Evolutionary conservation across 2,329 filamentous ascomycete species (phyloP).

Genomic region (Ophiosphaerella narmari): DNA sequence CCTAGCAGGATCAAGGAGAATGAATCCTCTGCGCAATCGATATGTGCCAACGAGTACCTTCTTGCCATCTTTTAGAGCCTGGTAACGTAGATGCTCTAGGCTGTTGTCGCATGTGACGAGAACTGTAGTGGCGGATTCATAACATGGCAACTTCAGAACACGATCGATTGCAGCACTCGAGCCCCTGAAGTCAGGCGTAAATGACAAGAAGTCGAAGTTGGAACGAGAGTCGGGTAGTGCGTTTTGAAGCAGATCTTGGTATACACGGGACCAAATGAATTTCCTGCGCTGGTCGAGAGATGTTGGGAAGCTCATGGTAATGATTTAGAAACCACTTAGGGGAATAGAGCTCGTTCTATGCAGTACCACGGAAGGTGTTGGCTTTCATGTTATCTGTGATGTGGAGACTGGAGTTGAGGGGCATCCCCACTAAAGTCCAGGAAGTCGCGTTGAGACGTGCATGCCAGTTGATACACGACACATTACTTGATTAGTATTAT

Average conservation of each 20-base stretch:
- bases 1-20: conserved; percentile 45
- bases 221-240: conserved; percentile 52
- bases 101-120: conserved; percentile 53
- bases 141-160: conserved; percentile 40
- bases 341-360: too few species aligned
- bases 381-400: neutral
- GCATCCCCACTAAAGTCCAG: too few species aligned
- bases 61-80: conserved; percentile 49
- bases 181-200: conserved; percentile 50
- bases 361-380: too few species aligned
- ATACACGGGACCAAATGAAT: conserved; percentile 37
- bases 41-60: conserved; percentile 50
- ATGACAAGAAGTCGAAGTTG: conserved; percentile 50
- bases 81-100: conserved; percentile 47
- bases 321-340: neutral
- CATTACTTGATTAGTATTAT: too few species aligned
- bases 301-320: conserved; percentile 19
- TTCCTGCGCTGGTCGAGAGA: conserved; percentile 18
- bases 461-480: too few species aligned
- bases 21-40: conserved; percentile 49
- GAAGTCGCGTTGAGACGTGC: too few species aligned
- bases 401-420: neutral
- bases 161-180: conserved; percentile 42
- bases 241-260: conserved; percentile 44
- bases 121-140: conserved; percentile 36